A percentile compares a stretch with the other conserved stretches of the same genome.
Evolutionary conservation across 257 asterid genomes (phyloP).

Genomic region (Haberlea rhodopensis): DNA sequence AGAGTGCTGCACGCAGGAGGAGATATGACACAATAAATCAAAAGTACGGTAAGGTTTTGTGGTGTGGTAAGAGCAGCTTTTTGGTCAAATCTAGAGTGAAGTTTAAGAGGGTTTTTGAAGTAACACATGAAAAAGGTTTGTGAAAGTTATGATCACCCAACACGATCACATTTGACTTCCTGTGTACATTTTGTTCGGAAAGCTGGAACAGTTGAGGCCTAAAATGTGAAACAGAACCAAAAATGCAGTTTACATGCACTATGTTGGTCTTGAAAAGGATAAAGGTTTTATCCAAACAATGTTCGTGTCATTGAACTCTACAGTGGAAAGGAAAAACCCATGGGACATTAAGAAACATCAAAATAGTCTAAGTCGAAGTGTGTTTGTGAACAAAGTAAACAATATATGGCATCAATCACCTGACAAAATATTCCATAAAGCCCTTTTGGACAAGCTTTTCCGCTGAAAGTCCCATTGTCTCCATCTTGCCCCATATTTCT

Average conservation of each 20-base stretch:
- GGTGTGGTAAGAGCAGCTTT: not conserved
- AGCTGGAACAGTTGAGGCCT: not conserved
- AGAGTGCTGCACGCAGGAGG: too few relatives aligned
- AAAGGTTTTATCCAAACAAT: not conserved
- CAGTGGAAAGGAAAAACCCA: not conserved
- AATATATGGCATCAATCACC: constrained; percentile 42
- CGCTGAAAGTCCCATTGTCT: constrained; percentile 74
- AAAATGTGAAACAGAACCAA: not conserved
- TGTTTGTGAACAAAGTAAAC: not conserved
- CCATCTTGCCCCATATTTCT: constrained; percentile 68
- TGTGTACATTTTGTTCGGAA: not conserved
- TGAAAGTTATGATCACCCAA: too few relatives aligned
- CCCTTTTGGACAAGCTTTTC: constrained; percentile 83
- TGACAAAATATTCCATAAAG: constrained; percentile 81
- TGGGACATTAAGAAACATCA: not conserved
- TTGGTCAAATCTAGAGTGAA: not conserved
- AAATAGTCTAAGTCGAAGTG: not conserved
- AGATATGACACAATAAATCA: not conserved
- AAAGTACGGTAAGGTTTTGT: not conserved
- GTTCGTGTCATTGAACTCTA: not conserved
- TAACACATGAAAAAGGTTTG: too few relatives aligned
- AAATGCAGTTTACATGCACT: not conserved
- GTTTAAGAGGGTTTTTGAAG: too few relatives aligned
- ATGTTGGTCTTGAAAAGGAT: not conserved
- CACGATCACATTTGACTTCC: too few relatives aligned